These are phyloP conservation scores for Lecanicillium sp. DNA, from an alignment of 2,329 filamentous ascomycete genomes.

Conservation along the genomic window DNA sequence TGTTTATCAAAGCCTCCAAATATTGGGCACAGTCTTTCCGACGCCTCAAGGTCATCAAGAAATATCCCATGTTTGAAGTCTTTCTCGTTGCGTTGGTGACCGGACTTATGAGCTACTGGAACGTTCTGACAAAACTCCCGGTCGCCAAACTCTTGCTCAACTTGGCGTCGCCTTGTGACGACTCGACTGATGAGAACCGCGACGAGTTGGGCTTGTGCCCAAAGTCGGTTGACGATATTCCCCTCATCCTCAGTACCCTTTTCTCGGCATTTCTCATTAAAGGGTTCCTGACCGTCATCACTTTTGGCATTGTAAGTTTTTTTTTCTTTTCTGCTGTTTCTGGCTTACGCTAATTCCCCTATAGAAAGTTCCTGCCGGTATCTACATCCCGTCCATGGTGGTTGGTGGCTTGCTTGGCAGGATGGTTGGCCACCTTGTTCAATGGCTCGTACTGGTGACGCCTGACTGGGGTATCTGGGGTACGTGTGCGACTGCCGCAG, in stretches of 20 bases:
- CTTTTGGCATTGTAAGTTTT: constrained; percentile 70
- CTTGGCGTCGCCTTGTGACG: constrained; percentile 78
- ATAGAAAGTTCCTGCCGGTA: constrained; percentile 85
- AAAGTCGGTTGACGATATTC: constrained; percentile 63
- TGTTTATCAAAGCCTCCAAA: constrained; percentile 94
- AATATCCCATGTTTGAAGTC: constrained; percentile 78
- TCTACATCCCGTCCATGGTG: constrained; percentile 98
- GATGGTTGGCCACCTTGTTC: constrained; percentile 75
- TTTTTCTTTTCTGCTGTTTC: background rate
- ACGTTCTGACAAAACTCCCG: constrained; percentile 76
- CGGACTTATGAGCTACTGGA: constrained; percentile 86
- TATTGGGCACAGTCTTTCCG: constrained; percentile 87
- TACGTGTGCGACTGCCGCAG: constrained; percentile 59
- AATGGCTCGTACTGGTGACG: constrained; percentile 69
- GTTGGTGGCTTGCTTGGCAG: constrained; percentile 88
- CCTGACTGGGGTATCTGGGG: constrained; percentile 67
- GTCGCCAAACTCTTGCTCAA: constrained; percentile 89
- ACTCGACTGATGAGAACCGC: constrained; percentile 49
- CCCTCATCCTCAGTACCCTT: constrained; percentile 62
- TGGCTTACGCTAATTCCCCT: constrained; percentile 12
- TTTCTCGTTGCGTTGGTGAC: constrained; percentile 79
- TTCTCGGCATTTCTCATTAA: constrained; percentile 81
- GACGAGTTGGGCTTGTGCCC: constrained; percentile 72
- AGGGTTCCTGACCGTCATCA: constrained; percentile 76
- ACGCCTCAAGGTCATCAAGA: constrained; percentile 70